A percentile compares a stretch with the other conserved stretches of the same genome.
These are phyloP conservation scores for Sclerotinia nivalis DNA, from an alignment of 2,329 filamentous ascomycete genomes.

Conservation along the genomic window DNA sequence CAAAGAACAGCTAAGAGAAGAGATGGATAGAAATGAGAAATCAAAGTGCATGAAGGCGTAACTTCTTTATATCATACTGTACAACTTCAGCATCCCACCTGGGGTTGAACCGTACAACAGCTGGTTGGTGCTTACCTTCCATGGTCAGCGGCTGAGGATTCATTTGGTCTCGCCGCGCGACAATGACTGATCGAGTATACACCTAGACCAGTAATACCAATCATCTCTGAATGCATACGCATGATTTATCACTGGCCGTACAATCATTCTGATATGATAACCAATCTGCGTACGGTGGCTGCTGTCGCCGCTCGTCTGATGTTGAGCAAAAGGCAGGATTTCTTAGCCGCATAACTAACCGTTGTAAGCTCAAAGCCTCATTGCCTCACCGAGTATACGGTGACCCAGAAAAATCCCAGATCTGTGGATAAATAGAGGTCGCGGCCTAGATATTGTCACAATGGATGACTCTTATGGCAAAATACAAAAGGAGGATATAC, in stretches of 20 bases:
- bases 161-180: neutral
- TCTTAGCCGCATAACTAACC: conserved; percentile 2
- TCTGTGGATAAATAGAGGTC: neutral
- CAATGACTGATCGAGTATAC: neutral
- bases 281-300: conserved; percentile 10
- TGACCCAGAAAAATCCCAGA: neutral
- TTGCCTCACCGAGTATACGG: conserved; percentile 6
- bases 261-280: neutral
- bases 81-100: neutral
- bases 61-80: conserved; percentile 1
- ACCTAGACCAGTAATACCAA: neutral
- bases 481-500: neutral
- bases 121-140: conserved; percentile 19
- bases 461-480: neutral
- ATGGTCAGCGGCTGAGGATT: conserved; percentile 18
- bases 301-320: neutral
- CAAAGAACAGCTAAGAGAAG: neutral
- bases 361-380: conserved; percentile 12
- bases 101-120: neutral
- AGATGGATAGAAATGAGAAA: neutral
- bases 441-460: neutral
- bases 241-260: neutral
- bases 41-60: neutral
- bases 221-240: neutral
- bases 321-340: neutral